Evolutionary conservation across 2,329 filamentous ascomycete genomes (phyloP).

Genomic region (Fusarium drepaniforme): DNA sequence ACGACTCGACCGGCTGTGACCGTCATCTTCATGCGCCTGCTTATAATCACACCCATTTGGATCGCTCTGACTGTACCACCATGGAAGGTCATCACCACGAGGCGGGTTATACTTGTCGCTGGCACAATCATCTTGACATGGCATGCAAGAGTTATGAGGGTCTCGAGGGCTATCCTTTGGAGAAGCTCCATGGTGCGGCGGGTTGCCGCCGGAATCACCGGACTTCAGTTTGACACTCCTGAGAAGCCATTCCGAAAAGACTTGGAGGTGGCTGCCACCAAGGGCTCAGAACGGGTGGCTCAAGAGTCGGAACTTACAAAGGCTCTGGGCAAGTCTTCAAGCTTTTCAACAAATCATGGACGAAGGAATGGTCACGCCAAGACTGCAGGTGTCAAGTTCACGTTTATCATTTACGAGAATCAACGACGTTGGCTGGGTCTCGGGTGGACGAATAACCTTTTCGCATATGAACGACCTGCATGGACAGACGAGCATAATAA

Average conservation of each 20-base stretch:
- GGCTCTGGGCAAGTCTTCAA: conserved; percentile 49
- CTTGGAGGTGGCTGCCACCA: conserved; percentile 39
- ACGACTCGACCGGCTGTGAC: conserved; percentile 92
- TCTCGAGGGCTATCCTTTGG: conserved; percentile 91
- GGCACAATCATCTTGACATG: conserved; percentile 91
- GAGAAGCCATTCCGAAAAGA: conserved; percentile 49
- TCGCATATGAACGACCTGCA: conserved; percentile 88
- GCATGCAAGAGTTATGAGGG: conserved; percentile 89
- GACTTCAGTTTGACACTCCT: conserved; percentile 76
- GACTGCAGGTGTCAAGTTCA: conserved; percentile 90
- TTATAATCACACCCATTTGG: conserved; percentile 92
- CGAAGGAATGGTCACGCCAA: conserved; percentile 55
- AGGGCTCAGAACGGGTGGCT: conserved; percentile 30
- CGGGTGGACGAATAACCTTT: conserved; percentile 92
- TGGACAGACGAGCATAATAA: conserved; percentile 99
- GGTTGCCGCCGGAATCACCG: conserved; percentile 80
- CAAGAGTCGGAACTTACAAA: conserved; percentile 61
- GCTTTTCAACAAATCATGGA: conserved; percentile 44
- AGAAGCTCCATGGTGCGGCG: conserved; percentile 81
- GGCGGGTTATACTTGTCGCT: conserved; percentile 84
- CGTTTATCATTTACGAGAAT: conserved; percentile 96
- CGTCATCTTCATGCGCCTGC: conserved; percentile 87
- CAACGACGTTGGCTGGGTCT: conserved; percentile 95
- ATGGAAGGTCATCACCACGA: conserved; percentile 86
- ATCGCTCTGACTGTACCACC: conserved; percentile 85